phyloP scores from a whole-genome alignment of 2,329 filamentous ascomycete genomes.

The Hypocrella siamensis region DNA sequence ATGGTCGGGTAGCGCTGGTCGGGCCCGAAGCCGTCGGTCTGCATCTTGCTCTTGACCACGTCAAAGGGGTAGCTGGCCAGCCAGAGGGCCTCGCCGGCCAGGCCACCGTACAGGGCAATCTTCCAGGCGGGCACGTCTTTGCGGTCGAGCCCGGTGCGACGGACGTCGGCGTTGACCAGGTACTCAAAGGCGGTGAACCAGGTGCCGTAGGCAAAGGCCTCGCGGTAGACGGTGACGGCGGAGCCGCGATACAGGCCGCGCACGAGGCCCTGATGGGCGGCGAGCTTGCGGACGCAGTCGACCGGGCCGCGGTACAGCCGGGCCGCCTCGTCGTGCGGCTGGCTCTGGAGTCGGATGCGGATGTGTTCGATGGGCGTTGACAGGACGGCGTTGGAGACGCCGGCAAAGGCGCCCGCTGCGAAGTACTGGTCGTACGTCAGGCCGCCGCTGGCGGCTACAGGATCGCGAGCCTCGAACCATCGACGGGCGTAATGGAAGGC shows the following conservation, averaged over 20 bases:
- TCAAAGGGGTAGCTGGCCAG: conserved; percentile 88
- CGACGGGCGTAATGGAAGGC: conserved; percentile 89
- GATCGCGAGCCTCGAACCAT: conserved; percentile 63
- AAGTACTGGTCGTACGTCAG: conserved; percentile 82
- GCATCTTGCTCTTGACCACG: conserved; percentile 99
- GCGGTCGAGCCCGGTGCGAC: conserved; percentile 58
- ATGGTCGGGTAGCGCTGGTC: conserved; percentile 62
- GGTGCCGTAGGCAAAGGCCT: conserved; percentile 86
- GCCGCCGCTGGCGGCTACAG: conserved; percentile 34
- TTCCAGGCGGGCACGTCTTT: conserved; percentile 70
- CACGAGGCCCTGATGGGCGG: conserved; percentile 45
- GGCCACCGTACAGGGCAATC: conserved; percentile 79
- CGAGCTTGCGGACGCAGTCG: conserved; percentile 82
- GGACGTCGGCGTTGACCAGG: conserved; percentile 81
- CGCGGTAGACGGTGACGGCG: conserved; percentile 70
- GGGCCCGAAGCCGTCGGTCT: conserved; percentile 78
- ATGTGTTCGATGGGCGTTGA: conserved; percentile 94
- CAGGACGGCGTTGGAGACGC: conserved; percentile 74
- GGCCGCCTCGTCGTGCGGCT: conserved; percentile 65
- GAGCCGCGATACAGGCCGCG: conserved; percentile 75
- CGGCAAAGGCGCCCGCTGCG: conserved; percentile 78
- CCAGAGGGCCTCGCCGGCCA: conserved; percentile 92
- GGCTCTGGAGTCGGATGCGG: conserved; percentile 87
- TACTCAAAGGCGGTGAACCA: conserved; percentile 96
- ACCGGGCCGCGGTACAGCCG: conserved; percentile 70